Conservation (phyloP, 176 grass and related monocot species). For the Typha latifolia region DNA sequence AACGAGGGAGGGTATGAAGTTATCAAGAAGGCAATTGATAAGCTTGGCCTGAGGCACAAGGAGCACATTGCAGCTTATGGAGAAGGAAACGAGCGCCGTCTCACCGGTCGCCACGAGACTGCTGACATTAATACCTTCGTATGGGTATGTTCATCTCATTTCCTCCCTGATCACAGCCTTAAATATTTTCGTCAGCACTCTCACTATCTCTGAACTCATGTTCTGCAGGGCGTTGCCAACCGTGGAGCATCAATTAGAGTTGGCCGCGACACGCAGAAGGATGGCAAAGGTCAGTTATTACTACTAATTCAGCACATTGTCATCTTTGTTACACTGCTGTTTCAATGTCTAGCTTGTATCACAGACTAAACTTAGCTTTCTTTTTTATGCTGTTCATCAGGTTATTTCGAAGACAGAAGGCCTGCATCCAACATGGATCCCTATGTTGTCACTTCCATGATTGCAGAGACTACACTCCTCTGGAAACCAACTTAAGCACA, state of each 20-base stretch:
- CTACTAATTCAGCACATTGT: too few species aligned
- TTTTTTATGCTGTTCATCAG: not conserved
- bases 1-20: conserved; percentile 62
- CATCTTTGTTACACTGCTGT: too few species aligned
- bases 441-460: conserved; percentile 29
- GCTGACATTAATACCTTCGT: conserved; percentile 93
- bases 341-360: not conserved
- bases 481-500: conserved; percentile 3
- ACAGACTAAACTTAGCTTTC: not conserved
- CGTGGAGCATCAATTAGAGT: conserved; percentile 76
- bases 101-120: conserved; percentile 87
- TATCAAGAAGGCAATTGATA: conserved; percentile 82
- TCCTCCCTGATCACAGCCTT: not conserved
- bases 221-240: conserved; percentile 55
- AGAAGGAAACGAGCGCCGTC: conserved; percentile 83
- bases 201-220: not conserved
- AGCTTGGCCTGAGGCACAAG: conserved; percentile 48
- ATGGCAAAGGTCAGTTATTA: conserved; percentile 42
- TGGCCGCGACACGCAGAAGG: conserved; percentile 68
- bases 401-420: conserved; percentile 32
- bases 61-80: conserved; percentile 90
- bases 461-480: conserved; percentile 27
- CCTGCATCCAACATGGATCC: conserved; percentile 34
- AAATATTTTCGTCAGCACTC: not conserved
- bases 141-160: conserved; percentile 38